Base-by-base conservation (phyloP, 768 basidiomycete species). In the Boletus sensibilis region DNA sequence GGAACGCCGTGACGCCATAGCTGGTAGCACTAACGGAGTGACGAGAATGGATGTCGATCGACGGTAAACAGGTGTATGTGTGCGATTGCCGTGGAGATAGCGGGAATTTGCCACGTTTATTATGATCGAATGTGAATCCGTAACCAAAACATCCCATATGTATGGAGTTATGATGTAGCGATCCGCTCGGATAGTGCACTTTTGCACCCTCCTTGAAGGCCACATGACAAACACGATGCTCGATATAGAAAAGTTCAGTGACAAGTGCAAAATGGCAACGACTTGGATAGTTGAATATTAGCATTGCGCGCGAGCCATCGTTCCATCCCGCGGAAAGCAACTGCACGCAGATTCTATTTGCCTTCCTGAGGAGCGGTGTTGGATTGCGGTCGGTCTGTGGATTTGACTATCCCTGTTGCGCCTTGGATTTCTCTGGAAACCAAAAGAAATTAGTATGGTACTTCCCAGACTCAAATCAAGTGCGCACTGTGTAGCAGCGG, bases 1-100 rank as follows among this genome's bases (percentile, higher is more conserved):
- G 85, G 84, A 86, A 72, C 77, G 80, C 60, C 76, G 85, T 62
- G 71, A 69, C 49, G 50, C 57, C 41, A 57, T 53, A 10, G 27
- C 57, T 31, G 37, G 38, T 13, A 59, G 56, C 27, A 58, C 59
- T 43, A 60, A 66, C 27, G 45, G 68, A 51, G 45, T 48, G 33
- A 52, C 31, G 48, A 62, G 58, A 53, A 74, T 73, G 73, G 64
- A 67, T 37, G 64, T 72, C 49, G 74, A 78, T 68, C 70, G 64
- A 41, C 57, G 45, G 57, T 67, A 54, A 57, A 50, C 38, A 49
- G 20, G 47, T 20, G 43, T 23, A 46, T 52, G 40, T 41, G 29
- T 50, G 35, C 41, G 56, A 41, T 53, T 50, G 45, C n/a, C 12
- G 34, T 71, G 70, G 72, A 64, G 71, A 71, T 71, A 69, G 54